Conservation (phyloP, 1,284 basidiomycete genomes). For the Austroboletus novae-zelandiae region DNA sequence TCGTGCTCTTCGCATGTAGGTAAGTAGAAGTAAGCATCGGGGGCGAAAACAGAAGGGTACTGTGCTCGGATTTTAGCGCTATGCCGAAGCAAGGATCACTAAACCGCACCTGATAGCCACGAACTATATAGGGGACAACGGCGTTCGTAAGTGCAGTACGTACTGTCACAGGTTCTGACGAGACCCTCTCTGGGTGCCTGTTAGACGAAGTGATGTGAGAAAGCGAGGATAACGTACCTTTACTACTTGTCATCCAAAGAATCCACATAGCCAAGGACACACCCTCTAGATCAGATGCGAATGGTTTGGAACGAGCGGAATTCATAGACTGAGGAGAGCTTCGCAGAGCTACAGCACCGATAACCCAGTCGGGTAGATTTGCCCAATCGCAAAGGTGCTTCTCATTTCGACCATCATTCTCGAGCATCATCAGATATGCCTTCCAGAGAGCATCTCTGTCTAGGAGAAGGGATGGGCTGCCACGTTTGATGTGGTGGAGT, state of each 20-base stretch:
- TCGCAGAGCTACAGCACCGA: conserved; percentile 20
- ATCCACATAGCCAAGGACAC: conserved; percentile 52
- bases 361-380: conserved; percentile 29
- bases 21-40: conserved; percentile 38
- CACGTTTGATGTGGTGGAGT: conserved; percentile 37
- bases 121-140: conserved; percentile 33
- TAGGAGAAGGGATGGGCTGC: conserved; percentile 15
- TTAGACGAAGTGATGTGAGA: conserved; percentile 14
- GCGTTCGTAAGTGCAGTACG: conserved; percentile 28
- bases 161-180: conserved; percentile 13
- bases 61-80: conserved; percentile 18
- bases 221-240: conserved; percentile 34
- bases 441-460: conserved; percentile 50
- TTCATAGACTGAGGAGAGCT: conserved; percentile 5
- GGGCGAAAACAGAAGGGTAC: conserved; percentile 42
- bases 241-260: conserved; percentile 52
- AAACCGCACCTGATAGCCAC: conserved; percentile 36
- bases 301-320: neutral
- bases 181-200: conserved; percentile 18
- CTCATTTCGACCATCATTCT: conserved; percentile 69
- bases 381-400: conserved; percentile 49
- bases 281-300: conserved; percentile 33
- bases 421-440: conserved; percentile 64
- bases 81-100: neutral
- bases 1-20: conserved; percentile 34